Evolutionary conservation across 495 filamentous ascomycete genomes (phyloP), one percentile per base, ranked within the genome.

Genomic region (Penicillium egyptiacum): DNA sequence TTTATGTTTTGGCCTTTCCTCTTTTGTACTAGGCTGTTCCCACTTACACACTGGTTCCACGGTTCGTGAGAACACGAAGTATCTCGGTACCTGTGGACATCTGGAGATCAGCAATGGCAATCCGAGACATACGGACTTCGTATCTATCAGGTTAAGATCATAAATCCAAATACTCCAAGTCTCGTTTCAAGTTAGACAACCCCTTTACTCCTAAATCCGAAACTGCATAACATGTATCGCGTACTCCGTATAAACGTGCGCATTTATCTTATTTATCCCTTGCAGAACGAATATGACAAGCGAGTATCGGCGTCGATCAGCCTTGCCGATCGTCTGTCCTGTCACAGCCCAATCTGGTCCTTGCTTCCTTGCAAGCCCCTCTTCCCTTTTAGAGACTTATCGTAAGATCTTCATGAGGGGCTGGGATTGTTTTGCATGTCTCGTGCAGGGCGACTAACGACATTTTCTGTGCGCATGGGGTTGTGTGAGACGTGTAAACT

Each of bases 291-390:
- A 52, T 57, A 63, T 65, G 59, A 57, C 59, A 41, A 41, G 26
- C 8, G 26, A 31, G n/a, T 11, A 30, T 30, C 25, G 25, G 46
- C 37, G 60, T 42, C 55, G 52, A 58, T 55, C 61, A 31, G 33
- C 51, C 16, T 49, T 50, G 55, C 19, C 33, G 63, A 66, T 66
- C 63, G 53, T 47, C 33, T 30, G n/a, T 53, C 63, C 63, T 60
- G 60, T 66, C 63, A 63, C 35, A 52, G 50, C 53, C 53, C 31
- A 50, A 62, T 57, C 16, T n/a, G 50, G 50, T 53, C 61, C 52
- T 60, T 64, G 25, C 50, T 48, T 53, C 31, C 54, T 19, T 53
- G n/a, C 40, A 19, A 39, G 39, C 3, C 10, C 17, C 8, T 11
- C 16, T 35, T 31, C 42, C 12, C 11, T 33, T 48, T 40, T 16